Conservation (phyloP, 257 asterid genomes). For the Penstemon newberryi region DNA sequence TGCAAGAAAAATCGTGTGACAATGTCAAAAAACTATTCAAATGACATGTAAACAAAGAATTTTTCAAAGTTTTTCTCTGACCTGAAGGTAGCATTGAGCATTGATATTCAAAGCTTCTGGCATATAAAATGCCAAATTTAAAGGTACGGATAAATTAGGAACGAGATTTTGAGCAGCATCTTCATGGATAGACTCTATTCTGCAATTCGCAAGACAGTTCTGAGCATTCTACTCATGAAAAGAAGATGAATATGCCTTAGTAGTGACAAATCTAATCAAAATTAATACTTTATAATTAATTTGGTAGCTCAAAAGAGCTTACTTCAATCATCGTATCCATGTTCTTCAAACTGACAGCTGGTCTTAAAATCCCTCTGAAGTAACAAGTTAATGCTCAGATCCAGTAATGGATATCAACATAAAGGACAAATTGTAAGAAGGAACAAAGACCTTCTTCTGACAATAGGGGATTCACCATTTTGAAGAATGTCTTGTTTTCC, state of each 20-base stretch:
- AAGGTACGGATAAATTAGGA: slow-evolving; percentile 62
- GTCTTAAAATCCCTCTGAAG: slow-evolving; percentile 87
- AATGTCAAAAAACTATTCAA: slow-evolving; percentile 20
- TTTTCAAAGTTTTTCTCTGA: slow-evolving; percentile 27
- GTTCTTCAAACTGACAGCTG: slow-evolving; percentile 71
- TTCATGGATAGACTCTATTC: slow-evolving; percentile 60
- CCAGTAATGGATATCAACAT: slow-evolving; percentile 9
- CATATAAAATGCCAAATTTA: slow-evolving; percentile 77
- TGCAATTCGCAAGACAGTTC: slow-evolving; percentile 77
- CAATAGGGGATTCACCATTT: slow-evolving; percentile 40
- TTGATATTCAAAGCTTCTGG: slow-evolving; percentile 81
- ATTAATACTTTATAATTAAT: slow-evolving; percentile 3
- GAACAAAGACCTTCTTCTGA: slow-evolving; percentile 67
- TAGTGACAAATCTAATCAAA: slow-evolving; percentile 33
- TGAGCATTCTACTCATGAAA: slow-evolving; percentile 78
- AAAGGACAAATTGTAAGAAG: slow-evolving; percentile 2
- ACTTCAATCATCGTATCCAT: slow-evolving; percentile 63
- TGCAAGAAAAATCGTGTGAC: slow-evolving; percentile 27
- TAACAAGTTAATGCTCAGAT: slow-evolving; percentile 31
- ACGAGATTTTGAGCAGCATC: slow-evolving; percentile 69
- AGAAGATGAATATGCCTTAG: slow-evolving; percentile 42
- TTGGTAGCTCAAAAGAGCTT: slow-evolving; percentile 38
- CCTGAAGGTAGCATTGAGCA: slow-evolving; percentile 85
- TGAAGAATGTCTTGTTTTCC: slow-evolving; percentile 29
- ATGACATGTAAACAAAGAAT: neutral